Base-by-base conservation (phyloP, 305 asterid species). In the Stenogyne calaminthoides region DNA sequence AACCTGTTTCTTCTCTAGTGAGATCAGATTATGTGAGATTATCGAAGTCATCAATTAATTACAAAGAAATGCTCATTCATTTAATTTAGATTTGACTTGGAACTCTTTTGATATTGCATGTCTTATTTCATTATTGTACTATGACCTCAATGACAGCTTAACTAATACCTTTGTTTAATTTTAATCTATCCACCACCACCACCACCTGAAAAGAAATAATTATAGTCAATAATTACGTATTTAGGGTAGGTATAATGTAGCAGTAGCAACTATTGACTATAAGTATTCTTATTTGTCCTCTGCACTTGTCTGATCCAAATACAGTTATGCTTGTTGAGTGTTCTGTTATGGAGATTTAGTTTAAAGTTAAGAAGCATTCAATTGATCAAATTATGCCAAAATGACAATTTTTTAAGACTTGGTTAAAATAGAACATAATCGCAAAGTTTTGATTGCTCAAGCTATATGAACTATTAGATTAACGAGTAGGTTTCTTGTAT, bases 191-290 rank as follows among this genome's bases (percentile, higher is more conserved):
- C 34, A 15, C 61, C 29, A 16, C 71, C 59, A 73, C 69, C 58
- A 54, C 27, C 37, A 73, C 72, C 39, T 4, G 19, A 9, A 64
- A 44, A 36, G 44, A 18, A 22, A 60, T 7, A 61, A 62, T 52
- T 59, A 57, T 70, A 6, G 63, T 40, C 37, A 69, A 58, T 36
- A 65, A 77, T 46, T 51, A 52, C 14, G 27, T 37, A 70, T 51
- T 77, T 40, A 65, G 71, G 69, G 62, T 27, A 36, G 68, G 73
- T 78, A 52, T 27, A 64, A 56, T 56, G 74, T 71, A 68, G 76
- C 84, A 67, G 74, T 71, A 68, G 76, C 84, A 67, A 64, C 71
- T 39, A 37, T 54, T 47, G 67, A 63, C 47, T 55, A 36, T 34
- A 9, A 65, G 32, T 10, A 25, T 18, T 11, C 7, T 29, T 20